Percentiles rank a stretch among this genome's conserved stretches.
Evolutionary conservation across 257 asterid genomes (phyloP).

Genomic region (Thymus mandschuricus): DNA sequence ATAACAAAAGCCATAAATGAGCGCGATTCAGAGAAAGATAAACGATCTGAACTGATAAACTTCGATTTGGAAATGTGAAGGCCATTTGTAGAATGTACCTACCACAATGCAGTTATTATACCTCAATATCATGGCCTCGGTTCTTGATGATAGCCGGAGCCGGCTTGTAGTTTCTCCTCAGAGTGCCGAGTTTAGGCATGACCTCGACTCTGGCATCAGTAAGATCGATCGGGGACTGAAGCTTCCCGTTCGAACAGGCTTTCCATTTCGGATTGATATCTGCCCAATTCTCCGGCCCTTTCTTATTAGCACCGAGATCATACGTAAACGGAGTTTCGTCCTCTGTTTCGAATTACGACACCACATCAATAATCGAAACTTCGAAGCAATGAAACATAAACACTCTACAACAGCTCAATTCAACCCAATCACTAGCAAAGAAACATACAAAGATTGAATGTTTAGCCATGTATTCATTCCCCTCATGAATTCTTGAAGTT

Average conservation of each 20-base stretch:
- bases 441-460: too few species aligned
- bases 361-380: background rate
- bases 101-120: background rate
- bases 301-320: background rate
- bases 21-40: too few species aligned
- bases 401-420: too few species aligned
- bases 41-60: too few species aligned
- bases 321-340: constrained; percentile 52
- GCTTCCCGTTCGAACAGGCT: constrained; percentile 48
- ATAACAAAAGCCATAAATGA: too few species aligned
- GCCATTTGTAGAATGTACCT: too few species aligned
- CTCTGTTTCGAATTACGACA: constrained; percentile 30
- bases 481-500: too few species aligned
- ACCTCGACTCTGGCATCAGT: constrained; percentile 30
- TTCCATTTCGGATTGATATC: constrained; percentile 47
- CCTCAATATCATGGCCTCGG: constrained; percentile 72
- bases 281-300: constrained; percentile 73
- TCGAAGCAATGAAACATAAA: background rate
- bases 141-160: constrained; percentile 56
- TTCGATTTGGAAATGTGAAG: too few species aligned
- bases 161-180: constrained; percentile 47
- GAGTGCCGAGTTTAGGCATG: constrained; percentile 26
- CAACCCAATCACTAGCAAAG: too few species aligned
- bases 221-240: constrained; percentile 77
- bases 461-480: too few species aligned